Evolutionary conservation across 176 grass and related monocot genomes (phyloP), one percentile per base, ranked within the genome.

Genomic region (Bonia amplexicaulis): DNA sequence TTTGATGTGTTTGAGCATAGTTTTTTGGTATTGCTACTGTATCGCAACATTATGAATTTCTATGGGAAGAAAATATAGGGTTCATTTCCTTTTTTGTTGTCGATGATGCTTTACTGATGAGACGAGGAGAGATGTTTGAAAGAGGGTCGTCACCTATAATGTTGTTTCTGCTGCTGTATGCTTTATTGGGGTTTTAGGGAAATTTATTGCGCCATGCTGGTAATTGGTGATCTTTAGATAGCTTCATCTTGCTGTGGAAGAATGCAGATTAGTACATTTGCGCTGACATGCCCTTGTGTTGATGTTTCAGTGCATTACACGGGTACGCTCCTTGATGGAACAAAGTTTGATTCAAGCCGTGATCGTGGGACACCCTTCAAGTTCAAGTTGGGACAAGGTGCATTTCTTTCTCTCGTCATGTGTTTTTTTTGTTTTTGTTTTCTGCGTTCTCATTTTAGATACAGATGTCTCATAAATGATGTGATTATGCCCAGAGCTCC

Each of bases 341-440:
- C 90, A 59, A 95, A 98, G 86, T 98, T 98, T 4, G 96, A 98
- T 69, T 98, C 96, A 6, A 98, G 96, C 82, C 91, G 96, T 33
- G 96, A 95, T 71, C 89, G 96, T 7, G 87, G 81, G 31, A 82
- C 81, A 11, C 83, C 96, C 48, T 98, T 98, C 91, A 98, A 98
- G 68, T 98, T 98, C 81, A 98, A 93, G 89, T 78, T 98, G 45
- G 96, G 96, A 46, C 96, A 98, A 95, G 96, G 96, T 98, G 69
- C 10, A 20, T 45, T 68, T 74, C n/a, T 69, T 64, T 74, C 45
- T 60, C n/a, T 75, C 37, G 39, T n/a, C 5, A 19, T 47, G 20
- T 69, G 9, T 29, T 69, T 15, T 27, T 46, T 61, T 31, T 13
- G 25, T 27, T 46, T 61, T 31, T 13, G 25, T 31, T 73, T 64